phyloP scores from a whole-genome alignment of 345 rosid species.

The Theobroma cacao region DNA sequence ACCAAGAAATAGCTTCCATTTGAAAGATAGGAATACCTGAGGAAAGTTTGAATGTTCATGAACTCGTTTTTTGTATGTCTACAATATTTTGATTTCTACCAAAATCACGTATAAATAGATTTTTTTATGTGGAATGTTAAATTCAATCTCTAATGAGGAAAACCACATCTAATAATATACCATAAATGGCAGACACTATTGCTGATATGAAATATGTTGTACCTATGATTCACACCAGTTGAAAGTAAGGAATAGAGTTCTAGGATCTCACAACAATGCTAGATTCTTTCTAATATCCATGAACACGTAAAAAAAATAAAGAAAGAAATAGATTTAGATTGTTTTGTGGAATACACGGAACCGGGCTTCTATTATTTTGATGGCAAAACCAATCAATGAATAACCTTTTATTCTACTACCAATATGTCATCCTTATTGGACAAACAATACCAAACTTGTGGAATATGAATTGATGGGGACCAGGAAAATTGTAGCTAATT shows the following conservation, averaged over 20 bases:
- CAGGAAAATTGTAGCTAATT: not conserved
- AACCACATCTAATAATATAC: not conserved
- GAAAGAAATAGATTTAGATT: no score
- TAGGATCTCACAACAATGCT: not conserved
- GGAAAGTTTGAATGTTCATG: not conserved
- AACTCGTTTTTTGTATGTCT: not conserved
- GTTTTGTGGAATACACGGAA: no score
- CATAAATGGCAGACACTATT: not conserved
- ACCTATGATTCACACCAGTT: not conserved
- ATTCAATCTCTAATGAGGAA: not conserved
- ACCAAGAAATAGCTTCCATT: not conserved
- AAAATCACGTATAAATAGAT: not conserved
- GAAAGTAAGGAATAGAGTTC: not conserved
- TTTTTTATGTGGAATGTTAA: not conserved
- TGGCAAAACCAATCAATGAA: no score
- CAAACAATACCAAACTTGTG: not conserved
- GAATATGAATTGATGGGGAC: no score
- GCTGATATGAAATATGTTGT: not conserved
- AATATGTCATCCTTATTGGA: no score
- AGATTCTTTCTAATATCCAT: no score
- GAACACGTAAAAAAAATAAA: no score
- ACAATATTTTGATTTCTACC: not conserved
- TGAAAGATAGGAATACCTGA: not conserved
- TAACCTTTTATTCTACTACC: no score
- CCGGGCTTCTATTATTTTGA: no score